These are phyloP conservation scores for Colletotrichum spaethianum DNA, from an alignment of 2,329 filamentous ascomycete genomes.

Conservation along the genomic window DNA sequence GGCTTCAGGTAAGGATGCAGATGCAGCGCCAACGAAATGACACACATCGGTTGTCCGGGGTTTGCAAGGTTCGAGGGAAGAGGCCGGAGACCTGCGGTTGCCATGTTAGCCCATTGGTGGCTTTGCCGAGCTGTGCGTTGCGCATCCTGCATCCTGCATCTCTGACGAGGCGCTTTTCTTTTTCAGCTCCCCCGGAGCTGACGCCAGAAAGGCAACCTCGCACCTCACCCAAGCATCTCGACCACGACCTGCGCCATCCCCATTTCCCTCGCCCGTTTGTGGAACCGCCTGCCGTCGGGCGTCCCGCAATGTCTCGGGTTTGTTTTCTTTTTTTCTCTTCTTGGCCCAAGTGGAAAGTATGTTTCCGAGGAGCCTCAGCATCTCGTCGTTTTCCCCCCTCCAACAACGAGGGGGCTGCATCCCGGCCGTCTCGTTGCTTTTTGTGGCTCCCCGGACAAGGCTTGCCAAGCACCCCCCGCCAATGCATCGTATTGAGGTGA, in stretches of 20 bases:
- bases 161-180: neutral
- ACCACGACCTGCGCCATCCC: conserved; percentile 15
- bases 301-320: neutral
- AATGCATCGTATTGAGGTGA: neutral
- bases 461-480: neutral
- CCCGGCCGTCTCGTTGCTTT: neutral
- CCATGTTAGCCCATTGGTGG: conserved; percentile 5
- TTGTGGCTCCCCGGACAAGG: neutral
- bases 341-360: neutral
- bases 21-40: neutral
- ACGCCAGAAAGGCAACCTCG: conserved; percentile 4
- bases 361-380: neutral
- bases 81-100: neutral
- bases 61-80: neutral
- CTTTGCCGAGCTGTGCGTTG: conserved; percentile 18
- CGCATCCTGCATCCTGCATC: neutral
- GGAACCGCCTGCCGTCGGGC: neutral
- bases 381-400: neutral
- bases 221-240: neutral
- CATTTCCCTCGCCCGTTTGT: neutral
- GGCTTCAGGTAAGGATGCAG: conserved; percentile 25
- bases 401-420: neutral
- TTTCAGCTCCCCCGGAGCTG: conserved; percentile 21
- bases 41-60: neutral
- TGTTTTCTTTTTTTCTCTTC: neutral